phyloP scores from a whole-genome alignment of 495 filamentous ascomycete species.

The Durotheca rogersii region DNA sequence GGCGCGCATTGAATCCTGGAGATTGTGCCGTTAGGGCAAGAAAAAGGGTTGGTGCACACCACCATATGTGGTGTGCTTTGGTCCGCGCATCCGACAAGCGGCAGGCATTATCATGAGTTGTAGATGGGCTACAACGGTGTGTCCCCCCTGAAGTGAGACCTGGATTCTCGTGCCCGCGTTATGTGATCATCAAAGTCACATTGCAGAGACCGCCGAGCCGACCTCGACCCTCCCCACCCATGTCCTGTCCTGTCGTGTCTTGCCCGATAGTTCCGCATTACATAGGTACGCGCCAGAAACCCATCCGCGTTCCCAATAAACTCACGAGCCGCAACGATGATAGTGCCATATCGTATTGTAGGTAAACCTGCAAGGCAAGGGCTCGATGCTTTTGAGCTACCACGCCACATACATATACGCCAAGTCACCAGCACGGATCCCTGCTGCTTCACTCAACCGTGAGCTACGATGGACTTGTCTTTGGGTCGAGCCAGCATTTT shows the following conservation, averaged over 20 bases:
- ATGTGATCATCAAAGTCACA: conserved; percentile 30
- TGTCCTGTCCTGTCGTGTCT: conserved; percentile 8
- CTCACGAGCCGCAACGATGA: conserved; percentile 26
- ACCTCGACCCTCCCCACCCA: neutral
- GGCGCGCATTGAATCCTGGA: conserved; percentile 6
- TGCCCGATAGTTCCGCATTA: neutral
- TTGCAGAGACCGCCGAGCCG: conserved; percentile 27
- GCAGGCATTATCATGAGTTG: conserved; percentile 10
- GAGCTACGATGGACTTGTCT: conserved; percentile 13
- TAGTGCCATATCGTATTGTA: conserved; percentile 18
- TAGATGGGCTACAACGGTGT: conserved; percentile 17
- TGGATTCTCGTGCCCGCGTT: conserved; percentile 20
- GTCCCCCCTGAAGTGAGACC: conserved; percentile 12
- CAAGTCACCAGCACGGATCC: conserved; percentile 20
- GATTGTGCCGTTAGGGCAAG: no score
- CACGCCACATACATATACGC: conserved; percentile 10
- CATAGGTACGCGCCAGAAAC: conserved; percentile 10
- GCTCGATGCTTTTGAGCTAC: conserved; percentile 15
- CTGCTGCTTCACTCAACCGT: conserved; percentile 8
- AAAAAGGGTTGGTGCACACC: no score
- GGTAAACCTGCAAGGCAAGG: conserved; percentile 17
- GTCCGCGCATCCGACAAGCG: conserved; percentile 21
- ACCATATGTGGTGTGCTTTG: neutral
- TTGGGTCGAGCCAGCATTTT: conserved; percentile 1
- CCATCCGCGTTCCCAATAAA: conserved; percentile 18